Evolutionary conservation across 306 rosid genomes (phyloP), one percentile per base, ranked within the genome.

Genomic region (Mucuna pruriens): DNA sequence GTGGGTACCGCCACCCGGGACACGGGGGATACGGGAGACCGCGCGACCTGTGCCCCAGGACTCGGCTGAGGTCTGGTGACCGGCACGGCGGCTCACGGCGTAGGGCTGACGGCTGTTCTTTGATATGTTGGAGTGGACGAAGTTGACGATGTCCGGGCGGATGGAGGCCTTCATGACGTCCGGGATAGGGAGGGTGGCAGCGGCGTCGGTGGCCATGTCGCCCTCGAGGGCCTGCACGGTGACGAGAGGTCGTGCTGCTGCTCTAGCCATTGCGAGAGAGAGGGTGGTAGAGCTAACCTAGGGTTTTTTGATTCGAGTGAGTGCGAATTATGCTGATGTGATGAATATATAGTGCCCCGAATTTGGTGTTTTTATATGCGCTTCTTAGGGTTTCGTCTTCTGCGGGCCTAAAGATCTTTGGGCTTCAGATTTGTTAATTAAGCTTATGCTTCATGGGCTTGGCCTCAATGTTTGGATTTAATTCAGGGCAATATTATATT

Each of bases 41-140:
- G 98, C 98, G 3, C 98, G 97, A 0, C 97, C 98, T 0, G 97
- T 94, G 0, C 98, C 98, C 98, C 98, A 94, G 0, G 97, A 94
- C 58, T 92, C 94, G 16, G 97, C 97, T 5, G 98, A 94, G 57
- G 97, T 94, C 78, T 94, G 98, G 80, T 94, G 98, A 0, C 98
- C 94, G 9, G 98, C 98, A 6, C 80, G 78, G 84, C 84, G 93
- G 82, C 83, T 63, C 36, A 94, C 98, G 13, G 98, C 98, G 25
- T 91, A 91, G 4, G 97, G 97, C 10, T 94, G 98, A 16, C 98
- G 89, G 44, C 77, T 40, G 80, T 94, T 94, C 60, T 90, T 91
- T 5, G 93, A 89, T 13, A 94, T 89, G 84, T 91, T 90, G 66
- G 92, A 46, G 75, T 91, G 98, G 9, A 91, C 94, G 67, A 82